Evolutionary conservation across 2,329 filamentous ascomycete species (phyloP), one percentile per base, ranked within the genome.

Genomic region (Aspergillus neoniger): DNA sequence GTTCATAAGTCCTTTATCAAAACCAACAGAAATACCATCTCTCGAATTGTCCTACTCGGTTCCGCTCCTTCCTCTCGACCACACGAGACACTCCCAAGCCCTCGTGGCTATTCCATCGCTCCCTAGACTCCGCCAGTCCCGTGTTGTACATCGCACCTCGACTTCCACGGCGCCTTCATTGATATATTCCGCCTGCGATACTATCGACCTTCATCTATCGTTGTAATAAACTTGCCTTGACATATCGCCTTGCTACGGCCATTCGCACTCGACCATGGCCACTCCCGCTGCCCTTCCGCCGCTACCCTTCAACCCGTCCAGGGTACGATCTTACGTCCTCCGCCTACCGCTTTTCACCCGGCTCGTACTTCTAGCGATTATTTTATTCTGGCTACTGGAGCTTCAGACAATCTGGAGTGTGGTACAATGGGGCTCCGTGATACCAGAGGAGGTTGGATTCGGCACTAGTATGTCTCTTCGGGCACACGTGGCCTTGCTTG

Each of bases 311-410:
- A 93, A 88, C 77, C 86, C 89, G 32, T 77, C 84, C 63, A 87
- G 91, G 67, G 83, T 92, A 69, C 89, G 91, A 66, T 91, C 91
- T 8, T 97, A 96, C 75, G 72, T 96, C 66, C 82, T 91, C 62
- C 88, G 92, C 52, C 82, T 98, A n/a, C 94, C 95, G 38, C 82
- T 98, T 1, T 92, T 95, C 74, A 97, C 95, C 25, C 87, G 93
- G 54, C 76, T 84, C 17, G 84, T 92, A 14, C 74, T 92, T 19
- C 70, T 87, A 4, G 77, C 88, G 48, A 90, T 96, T 59, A 71
- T 90, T 32, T 79, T 81, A 12, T 83, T 91, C 63, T 96, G 89
- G 86, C 69, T 91, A 38, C 80, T 88, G 6, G 84, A 88, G 48
- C 74, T 93, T 41, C 88, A 91, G 69, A 83, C 86, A 15, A 79